Evolutionary conservation across 768 basidiomycete genomes (phyloP).

Genomic region (Rhodosporidiobolus odoratus): DNA sequence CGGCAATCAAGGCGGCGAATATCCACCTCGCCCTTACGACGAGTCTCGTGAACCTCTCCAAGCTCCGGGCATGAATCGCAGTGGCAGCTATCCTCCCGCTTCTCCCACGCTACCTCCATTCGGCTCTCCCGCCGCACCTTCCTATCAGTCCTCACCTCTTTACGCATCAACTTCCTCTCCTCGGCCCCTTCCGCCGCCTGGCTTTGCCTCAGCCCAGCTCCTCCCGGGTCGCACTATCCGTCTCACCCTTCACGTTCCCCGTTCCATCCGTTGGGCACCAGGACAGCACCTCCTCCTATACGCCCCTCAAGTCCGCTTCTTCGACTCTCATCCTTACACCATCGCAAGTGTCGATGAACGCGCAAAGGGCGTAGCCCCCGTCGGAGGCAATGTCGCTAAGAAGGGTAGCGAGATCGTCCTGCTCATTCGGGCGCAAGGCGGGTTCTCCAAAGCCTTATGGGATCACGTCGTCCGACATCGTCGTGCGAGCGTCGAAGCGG

Average conservation of each 20-base stretch:
- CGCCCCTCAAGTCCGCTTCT: slow-evolving; percentile 59
- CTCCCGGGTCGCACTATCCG: slow-evolving; percentile 67
- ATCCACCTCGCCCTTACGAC: slow-evolving; percentile 3
- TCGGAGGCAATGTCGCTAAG: slow-evolving; percentile 31
- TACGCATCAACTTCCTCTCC: slow-evolving; percentile 6
- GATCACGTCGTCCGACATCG: slow-evolving; percentile 50
- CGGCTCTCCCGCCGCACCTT: slow-evolving; percentile 5
- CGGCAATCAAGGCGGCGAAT: background rate
- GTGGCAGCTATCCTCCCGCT: slow-evolving; percentile 11
- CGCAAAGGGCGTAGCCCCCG: slow-evolving; percentile 4
- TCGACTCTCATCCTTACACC: slow-evolving; percentile 70
- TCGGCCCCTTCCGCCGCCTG: slow-evolving; percentile 53
- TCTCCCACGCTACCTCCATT: background rate
- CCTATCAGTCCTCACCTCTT: background rate
- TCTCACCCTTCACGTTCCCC: slow-evolving; percentile 59
- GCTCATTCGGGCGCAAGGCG: slow-evolving; percentile 63
- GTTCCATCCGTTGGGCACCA: slow-evolving; percentile 61
- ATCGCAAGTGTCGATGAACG: slow-evolving; percentile 56
- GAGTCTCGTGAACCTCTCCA: background rate
- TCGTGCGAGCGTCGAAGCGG: slow-evolving; percentile 45
- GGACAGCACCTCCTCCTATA: slow-evolving; percentile 73
- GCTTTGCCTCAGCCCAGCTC: slow-evolving; percentile 64
- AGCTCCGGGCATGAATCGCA: background rate
- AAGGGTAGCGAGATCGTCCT: slow-evolving; percentile 59
- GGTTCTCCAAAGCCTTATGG: slow-evolving; percentile 66